These are phyloP conservation scores for Achaetomiella virescens DNA, from an alignment of 495 filamentous ascomycete genomes.

Conservation along the genomic window DNA sequence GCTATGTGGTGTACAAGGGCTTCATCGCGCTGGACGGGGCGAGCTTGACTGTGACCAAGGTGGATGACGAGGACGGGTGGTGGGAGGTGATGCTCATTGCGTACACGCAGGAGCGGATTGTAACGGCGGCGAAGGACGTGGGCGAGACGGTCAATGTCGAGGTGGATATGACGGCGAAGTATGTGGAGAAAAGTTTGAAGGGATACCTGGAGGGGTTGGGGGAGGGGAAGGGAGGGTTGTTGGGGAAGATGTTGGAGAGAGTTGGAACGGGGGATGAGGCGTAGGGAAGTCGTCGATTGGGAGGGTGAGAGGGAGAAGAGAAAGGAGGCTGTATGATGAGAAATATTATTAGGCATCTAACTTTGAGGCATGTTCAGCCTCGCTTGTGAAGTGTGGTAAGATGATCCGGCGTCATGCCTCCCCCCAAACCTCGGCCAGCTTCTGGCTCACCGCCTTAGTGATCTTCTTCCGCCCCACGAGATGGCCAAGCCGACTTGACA, in stretches of 20 bases:
- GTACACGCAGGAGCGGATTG: slow-evolving; percentile 94
- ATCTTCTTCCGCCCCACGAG: slow-evolving; percentile 66
- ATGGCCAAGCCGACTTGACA: slow-evolving; percentile 46
- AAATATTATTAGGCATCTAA: not conserved
- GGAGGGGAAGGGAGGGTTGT: slow-evolving; percentile 48
- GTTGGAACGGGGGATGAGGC: slow-evolving; percentile 67
- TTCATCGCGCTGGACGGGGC: slow-evolving; percentile 96
- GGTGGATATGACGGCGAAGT: slow-evolving; percentile 98
- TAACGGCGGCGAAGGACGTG: slow-evolving; percentile 70
- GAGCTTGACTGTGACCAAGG: slow-evolving; percentile 83
- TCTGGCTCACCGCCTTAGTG: slow-evolving; percentile 54
- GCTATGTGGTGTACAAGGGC: slow-evolving; percentile 93
- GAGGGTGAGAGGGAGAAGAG: slow-evolving; percentile 23
- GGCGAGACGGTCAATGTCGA: slow-evolving; percentile 93
- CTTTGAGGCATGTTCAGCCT: no score
- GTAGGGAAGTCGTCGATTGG: no score
- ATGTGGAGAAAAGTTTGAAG: slow-evolving; percentile 89
- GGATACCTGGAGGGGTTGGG: slow-evolving; percentile 54
- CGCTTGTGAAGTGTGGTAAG: not conserved
- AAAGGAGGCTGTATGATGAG: not conserved
- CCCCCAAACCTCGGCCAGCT: slow-evolving; percentile 72
- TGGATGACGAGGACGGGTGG: slow-evolving; percentile 71
- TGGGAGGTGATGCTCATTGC: slow-evolving; percentile 98
- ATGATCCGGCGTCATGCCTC: slow-evolving; percentile 1
- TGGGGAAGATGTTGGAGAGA: slow-evolving; percentile 79